Base-by-base conservation (phyloP, 805 yeast species). In the Candida orba region DNA sequence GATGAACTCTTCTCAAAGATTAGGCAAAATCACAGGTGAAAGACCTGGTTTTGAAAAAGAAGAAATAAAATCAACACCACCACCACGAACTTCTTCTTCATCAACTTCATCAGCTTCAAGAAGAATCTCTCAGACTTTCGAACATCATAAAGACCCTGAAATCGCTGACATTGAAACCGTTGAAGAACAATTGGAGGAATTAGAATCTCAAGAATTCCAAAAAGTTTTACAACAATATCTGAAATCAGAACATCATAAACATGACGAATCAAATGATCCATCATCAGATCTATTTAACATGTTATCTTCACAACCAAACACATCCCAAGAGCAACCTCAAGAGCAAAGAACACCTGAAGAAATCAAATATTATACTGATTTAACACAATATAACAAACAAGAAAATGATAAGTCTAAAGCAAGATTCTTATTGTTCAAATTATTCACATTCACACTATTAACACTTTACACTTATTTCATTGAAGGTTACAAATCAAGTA, bases 21-120 rank as follows among this genome's bases (percentile, higher is more conserved):
- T 58, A 17, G 46, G 49, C 14, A 54, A 40, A 34, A 58, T 58
- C 45, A 54, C 56, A 0, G 62, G 62, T 10, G 62, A 57, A 3
- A 25, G 46, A 43, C 30, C 40, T 34, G 34, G 48, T n/a, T 32
- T 39, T 41, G 31, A 39, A 36, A 18, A 39, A n/a, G 38, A 34
- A n/a, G 31, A 38, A 41, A 13, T 22, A 13, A 20, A 24, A 8
- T 2, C 42, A n/a, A 5, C 39, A 18, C 17, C 29, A 20, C 18
- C 31, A 8, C 31, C 34, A 24, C 20, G 29, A 29, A 36, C 13
- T 24, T 39, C 10, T 29, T 33, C 13, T 5, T n/a, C 13, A 17
- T 15, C 46, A 6, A 17, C 40, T 23, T 8, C 42, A 9, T 20
- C 37, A 31, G 31, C 37, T 37, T 6, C 29, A 33, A 40, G 35